Base-by-base conservation (phyloP, 352 stramenopile genomes). In the Globisporangium ultimum region DNA sequence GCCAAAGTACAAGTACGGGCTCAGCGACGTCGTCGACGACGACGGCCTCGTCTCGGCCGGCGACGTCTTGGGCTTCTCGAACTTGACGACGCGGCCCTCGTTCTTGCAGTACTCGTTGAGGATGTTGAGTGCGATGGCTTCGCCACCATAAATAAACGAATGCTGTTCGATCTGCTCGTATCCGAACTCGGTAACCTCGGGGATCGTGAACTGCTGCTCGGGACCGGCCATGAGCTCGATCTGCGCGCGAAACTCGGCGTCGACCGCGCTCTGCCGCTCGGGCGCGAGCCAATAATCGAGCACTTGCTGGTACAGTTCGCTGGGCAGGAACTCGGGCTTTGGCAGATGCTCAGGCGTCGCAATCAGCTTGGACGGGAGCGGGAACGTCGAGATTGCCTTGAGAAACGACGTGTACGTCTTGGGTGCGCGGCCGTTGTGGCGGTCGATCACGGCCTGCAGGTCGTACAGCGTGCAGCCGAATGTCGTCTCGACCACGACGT, bases 61-160 rank as follows among this genome's bases (percentile, higher is more conserved):
- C 3, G 78, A 90, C 2, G 96, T 99, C 67, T 99, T 98, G 32
- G 97, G 97, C 67, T 99, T 99, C 68, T 98, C 93, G 70, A 99
- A 99, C 32, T 81, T 91, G 24, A 90, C 81, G 13, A 98, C 88
- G 61, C 89, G 97, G 2, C 72, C 81, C 75, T 87, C 71, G 55
- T 91, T 86, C 61, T 77, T 81, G 61, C 83, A 88, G 53, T 89
- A 91, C 60, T 84, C 71, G 15, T 70, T 62, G 40, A 94, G 46
- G 51, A 90, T 89, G 9, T 68, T 76, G 22, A 91, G 51, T 6
- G 78, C 83, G 55, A 88, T 87, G 57, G 78, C 64, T 55, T 89
- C 80, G 36, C 83, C 81, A 15, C 82, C 81, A 64, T 87, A 88
- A 53, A 91, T 86, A 65, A 88, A 91, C 15, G 78, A 86, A 67